These are phyloP conservation scores for Pseudomassariella vexata DNA, from an alignment of 2,329 filamentous ascomycete species.

Conservation along the genomic window DNA sequence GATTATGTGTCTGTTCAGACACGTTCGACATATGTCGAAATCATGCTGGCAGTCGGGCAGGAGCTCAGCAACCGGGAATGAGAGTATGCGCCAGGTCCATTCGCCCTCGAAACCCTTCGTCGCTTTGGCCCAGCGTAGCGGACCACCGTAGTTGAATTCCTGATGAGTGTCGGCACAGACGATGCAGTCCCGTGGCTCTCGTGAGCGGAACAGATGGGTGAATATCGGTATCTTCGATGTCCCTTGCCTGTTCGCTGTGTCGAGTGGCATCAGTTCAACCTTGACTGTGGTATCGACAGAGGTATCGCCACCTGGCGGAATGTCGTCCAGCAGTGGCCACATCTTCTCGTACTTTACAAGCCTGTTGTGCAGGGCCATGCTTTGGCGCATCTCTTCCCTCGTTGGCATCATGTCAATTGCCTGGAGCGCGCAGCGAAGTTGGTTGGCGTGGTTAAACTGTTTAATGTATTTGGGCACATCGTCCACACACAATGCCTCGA, in stretches of 20 bases:
- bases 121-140: conserved; percentile 3
- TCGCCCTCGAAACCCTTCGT: conserved; percentile 8
- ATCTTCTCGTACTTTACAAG: conserved; percentile 7
- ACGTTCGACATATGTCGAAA: conserved; percentile 8
- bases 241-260: conserved; percentile 5
- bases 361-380: conserved; percentile 8
- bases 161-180: conserved; percentile 8
- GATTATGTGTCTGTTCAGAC: conserved; percentile 7
- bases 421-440: conserved; percentile 6
- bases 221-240: conserved; percentile 7
- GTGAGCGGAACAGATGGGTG: conserved; percentile 5
- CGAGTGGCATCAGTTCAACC: conserved; percentile 1
- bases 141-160: conserved; percentile 5
- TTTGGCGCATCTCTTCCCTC: conserved; percentile 6
- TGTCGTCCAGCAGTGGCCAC: conserved; percentile 5
- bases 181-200: conserved; percentile 4
- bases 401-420: conserved; percentile 3
- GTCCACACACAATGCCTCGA: conserved; percentile 4
- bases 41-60: conserved; percentile 8
- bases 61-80: conserved; percentile 8
- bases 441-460: conserved; percentile 3
- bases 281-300: neutral
- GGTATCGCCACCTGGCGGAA: neutral
- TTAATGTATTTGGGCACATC: neutral
- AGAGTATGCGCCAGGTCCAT: conserved; percentile 11